These are phyloP conservation scores for Lithospermum erythrorhizon DNA, from an alignment of 257 asterid species.

Conservation along the genomic window DNA sequence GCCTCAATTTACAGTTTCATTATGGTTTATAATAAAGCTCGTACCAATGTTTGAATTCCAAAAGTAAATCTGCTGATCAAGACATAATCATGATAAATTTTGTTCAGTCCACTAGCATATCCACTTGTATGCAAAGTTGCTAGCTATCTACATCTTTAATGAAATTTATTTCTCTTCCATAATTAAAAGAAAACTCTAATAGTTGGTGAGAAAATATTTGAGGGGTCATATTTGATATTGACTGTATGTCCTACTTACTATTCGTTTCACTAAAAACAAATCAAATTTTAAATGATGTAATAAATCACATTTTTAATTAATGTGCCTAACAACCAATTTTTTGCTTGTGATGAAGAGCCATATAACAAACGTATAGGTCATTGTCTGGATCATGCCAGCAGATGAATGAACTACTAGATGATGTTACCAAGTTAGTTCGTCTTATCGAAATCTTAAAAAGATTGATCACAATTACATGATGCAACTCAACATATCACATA, in stretches of 20 bases:
- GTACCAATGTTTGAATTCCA: constrained; percentile 2
- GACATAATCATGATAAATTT: constrained; percentile 9
- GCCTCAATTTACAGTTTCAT: neutral
- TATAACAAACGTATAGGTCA: neutral
- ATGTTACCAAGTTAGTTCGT: constrained; percentile 1
- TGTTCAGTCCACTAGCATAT: constrained; percentile 7
- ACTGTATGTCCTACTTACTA: too few species aligned
- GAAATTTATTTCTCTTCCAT: too few species aligned
- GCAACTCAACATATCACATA: neutral
- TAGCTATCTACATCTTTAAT: neutral
- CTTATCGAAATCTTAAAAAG: neutral
- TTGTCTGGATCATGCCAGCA: neutral
- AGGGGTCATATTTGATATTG: too few species aligned
- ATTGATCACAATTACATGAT: neutral
- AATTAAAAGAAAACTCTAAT: too few species aligned
- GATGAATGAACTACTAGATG: neutral
- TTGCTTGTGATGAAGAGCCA: neutral
- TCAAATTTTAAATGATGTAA: too few species aligned
- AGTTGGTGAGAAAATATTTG: too few species aligned
- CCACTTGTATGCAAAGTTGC: constrained; percentile 3
- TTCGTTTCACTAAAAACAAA: too few species aligned
- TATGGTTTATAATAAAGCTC: neutral
- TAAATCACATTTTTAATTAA: too few species aligned
- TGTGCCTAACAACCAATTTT: neutral
- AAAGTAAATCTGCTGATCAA: constrained; percentile 7